These are phyloP conservation scores for Stachybotrys chartarum DNA, from an alignment of 2,329 filamentous ascomycete species.

Conservation along the genomic window DNA sequence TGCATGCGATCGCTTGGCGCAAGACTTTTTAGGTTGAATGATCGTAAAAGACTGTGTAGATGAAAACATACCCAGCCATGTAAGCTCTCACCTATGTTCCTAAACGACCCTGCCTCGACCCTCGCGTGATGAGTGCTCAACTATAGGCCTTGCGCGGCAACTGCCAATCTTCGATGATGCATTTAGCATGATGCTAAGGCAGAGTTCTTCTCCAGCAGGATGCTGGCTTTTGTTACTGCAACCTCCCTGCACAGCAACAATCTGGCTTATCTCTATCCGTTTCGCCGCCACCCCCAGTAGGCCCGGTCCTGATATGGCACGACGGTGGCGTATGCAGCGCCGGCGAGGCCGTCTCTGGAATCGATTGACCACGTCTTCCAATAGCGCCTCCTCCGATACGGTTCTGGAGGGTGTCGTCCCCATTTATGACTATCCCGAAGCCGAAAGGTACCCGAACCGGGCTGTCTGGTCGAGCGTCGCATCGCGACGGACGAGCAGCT, in stretches of 20 bases:
- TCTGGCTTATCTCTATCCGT: conserved; percentile 51
- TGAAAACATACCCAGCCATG: too few relatives aligned
- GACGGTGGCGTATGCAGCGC: not conserved
- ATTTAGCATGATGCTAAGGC: too few relatives aligned
- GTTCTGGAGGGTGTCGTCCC: conserved; percentile 34
- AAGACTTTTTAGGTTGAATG: too few relatives aligned
- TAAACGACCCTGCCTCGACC: too few relatives aligned
- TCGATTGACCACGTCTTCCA: conserved; percentile 34
- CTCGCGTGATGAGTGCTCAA: too few relatives aligned
- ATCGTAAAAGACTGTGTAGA: too few relatives aligned
- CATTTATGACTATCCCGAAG: conserved; percentile 38
- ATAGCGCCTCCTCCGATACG: conserved; percentile 28
- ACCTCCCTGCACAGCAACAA: not conserved
- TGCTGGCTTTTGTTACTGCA: conserved; percentile 40
- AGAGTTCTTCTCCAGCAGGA: too few relatives aligned
- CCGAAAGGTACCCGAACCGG: conserved; percentile 31
- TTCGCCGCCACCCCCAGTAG: conserved; percentile 48
- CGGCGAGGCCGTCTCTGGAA: conserved; percentile 41
- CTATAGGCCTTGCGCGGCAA: too few relatives aligned
- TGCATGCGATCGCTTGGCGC: too few relatives aligned
- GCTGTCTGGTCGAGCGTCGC: conserved; percentile 63
- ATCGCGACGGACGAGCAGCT: conserved; percentile 36
- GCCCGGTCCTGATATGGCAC: not conserved
- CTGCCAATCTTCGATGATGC: too few relatives aligned
- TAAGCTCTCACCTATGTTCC: too few relatives aligned